Base-by-base conservation (phyloP, 805 yeast species). In the Pichia cephalocereana region DNA sequence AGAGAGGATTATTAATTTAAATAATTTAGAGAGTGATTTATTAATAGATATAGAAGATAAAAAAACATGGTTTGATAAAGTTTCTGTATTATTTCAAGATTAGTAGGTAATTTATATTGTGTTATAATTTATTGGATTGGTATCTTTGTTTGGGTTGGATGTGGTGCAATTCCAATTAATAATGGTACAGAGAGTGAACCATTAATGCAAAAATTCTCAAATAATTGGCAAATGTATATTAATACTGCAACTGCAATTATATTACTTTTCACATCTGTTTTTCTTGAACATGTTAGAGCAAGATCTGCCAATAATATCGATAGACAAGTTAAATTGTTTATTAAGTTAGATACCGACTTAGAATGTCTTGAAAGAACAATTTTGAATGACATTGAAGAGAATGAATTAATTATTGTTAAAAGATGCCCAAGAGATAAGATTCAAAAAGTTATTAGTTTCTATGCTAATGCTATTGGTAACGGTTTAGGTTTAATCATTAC, bases 381-480 rank as follows among this genome's bases (percentile, higher is more conserved):
- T 4, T 28, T 27, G 4, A 9, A n/a, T 17, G 48, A 51, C 39
- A n/a, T 17, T 1, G 41, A 45, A 11, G 62, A 53, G 28, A 65
- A 67, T 44, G 58, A 58, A 12, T 48, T 55, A 0, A 54, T 67
- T 19, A 45, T 41, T 6, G 69, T 71, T 43, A 66, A 65, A 41
- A 50, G 53, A 27, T 46, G 48, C 32, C 49, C 52, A 28, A 41
- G 55, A 37, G 46, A 48, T 18, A 50, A 50, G 7, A 43, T 54
- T 23, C 46, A 54, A 31, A 51, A 44, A 34, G 37, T 37, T 12
- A 57, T 57, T 27, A 45, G 51, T 14, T 63, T 61, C 49, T 71
- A 71, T 52, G 73, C 74, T 6, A 70, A 67, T 46, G 52, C 71
- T 40, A 62, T 71, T 45, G 76, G 76, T 46, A 65, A 72, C 8